Evolutionary conservation across 768 basidiomycete species (phyloP), one percentile per base, ranked within the genome.

Genomic region (Kwoniella dendrophila): DNA sequence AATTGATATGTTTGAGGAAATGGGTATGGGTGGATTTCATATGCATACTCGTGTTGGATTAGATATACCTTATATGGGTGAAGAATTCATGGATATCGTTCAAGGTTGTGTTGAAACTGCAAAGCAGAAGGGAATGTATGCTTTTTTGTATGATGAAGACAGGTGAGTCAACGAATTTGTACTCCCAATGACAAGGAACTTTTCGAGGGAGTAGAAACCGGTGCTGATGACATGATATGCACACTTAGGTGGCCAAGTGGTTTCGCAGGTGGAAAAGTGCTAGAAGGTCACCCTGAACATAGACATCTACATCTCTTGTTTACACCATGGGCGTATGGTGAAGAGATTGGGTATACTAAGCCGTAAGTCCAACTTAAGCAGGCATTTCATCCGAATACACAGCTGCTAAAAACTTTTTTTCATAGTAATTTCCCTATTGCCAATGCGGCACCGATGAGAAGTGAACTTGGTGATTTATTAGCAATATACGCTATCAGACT

Each of bases 211-310:
- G n/a, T n/a, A n/a, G n/a, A n/a, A n/a, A n/a, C n/a, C n/a, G n/a
- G n/a, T n/a, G n/a, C n/a, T n/a, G n/a, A n/a, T n/a, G n/a, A n/a
- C n/a, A n/a, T n/a, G n/a, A n/a, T n/a, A n/a, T n/a, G n/a, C n/a
- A n/a, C n/a, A n/a, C n/a, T n/a, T n/a, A 65, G 70, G 48, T 73
- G 71, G 71, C 71, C 71, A 11, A 70, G 69, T 52, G 71, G 71
- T 10, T 62, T 57, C 38, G 71, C 71, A 10, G 71, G 71, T 4
- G 71, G 71, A 11, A 50, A 55, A 24, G 66, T 70, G 8, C 51
- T 66, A n/a, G 56, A 70, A 43, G 64, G 56, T 2, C 66, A 73
- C 60, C 71, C 69, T 3, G 71, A 73, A 26, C 56, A 56, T n/a
- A 53, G 57, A 43, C 55, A 55, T 14, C 36, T 60, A 56, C 69